Conservation (phyloP, 2,329 filamentous ascomycete genomes). For the Fusarium avenaceum region DNA sequence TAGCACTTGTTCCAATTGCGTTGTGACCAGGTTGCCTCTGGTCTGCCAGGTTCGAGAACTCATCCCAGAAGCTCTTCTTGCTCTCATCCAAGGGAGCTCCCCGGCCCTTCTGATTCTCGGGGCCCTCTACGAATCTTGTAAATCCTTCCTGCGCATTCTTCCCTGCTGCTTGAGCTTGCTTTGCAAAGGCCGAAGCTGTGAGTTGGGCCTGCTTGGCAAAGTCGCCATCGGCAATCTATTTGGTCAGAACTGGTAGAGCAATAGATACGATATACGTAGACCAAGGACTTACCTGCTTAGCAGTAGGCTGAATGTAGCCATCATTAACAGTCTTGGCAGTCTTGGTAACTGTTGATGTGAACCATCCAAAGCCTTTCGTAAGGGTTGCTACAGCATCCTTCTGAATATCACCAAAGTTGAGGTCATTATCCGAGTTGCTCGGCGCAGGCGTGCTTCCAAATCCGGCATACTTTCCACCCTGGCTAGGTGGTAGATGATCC, state of each 20-base stretch:
- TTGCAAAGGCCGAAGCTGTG: conserved; percentile 74
- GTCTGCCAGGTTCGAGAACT: conserved; percentile 80
- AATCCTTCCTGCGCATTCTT: conserved; percentile 83
- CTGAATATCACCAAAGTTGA: conserved; percentile 88
- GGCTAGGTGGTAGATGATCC: conserved; percentile 82
- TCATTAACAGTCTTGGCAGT: conserved; percentile 93
- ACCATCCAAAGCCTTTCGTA: conserved; percentile 95
- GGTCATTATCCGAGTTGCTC: conserved; percentile 58
- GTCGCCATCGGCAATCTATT: conserved; percentile 82
- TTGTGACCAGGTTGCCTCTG: conserved; percentile 62
- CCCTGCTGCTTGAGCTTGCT: conserved; percentile 76
- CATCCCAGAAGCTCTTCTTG: conserved; percentile 92
- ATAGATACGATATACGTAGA: conserved; percentile 4
- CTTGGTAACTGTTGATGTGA: conserved; percentile 87
- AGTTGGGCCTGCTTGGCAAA: conserved; percentile 76
- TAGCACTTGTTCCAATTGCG: conserved; percentile 71
- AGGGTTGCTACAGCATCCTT: conserved; percentile 90
- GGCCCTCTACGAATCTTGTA: conserved; percentile 88
- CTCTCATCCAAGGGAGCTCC: conserved; percentile 67
- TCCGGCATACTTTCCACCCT: conserved; percentile 92
- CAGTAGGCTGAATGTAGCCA: conserved; percentile 91
- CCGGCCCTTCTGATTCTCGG: conserved; percentile 56
- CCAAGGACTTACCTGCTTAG: conserved; percentile 76
- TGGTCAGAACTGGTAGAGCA: conserved; percentile 35
- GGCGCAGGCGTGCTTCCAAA: conserved; percentile 84